These are phyloP conservation scores for Cantharellus cinnabarinus DNA, from an alignment of 768 basidiomycete genomes.

Conservation along the genomic window DNA sequence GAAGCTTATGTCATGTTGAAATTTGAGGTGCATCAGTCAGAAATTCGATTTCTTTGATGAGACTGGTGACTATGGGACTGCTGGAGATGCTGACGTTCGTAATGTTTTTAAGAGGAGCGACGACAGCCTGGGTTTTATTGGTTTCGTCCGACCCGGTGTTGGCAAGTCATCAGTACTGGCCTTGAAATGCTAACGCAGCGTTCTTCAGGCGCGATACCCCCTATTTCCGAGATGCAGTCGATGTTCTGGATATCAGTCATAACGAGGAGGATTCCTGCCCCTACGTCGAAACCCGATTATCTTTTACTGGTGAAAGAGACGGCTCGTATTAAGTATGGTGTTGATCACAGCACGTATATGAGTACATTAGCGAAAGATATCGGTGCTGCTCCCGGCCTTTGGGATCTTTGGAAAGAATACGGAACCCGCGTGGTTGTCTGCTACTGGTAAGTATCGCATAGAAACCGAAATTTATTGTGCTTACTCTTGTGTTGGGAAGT, in stretches of 20 bases:
- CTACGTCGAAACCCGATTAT: slow-evolving; percentile 29
- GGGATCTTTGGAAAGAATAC: slow-evolving; percentile 27
- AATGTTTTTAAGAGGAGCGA: slow-evolving; percentile 26
- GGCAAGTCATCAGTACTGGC: slow-evolving; percentile 17
- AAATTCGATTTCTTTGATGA: slow-evolving; percentile 24
- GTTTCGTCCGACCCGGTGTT: slow-evolving; percentile 37
- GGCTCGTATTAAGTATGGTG: slow-evolving; percentile 38
- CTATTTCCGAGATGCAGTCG: slow-evolving; percentile 38
- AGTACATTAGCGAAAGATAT: slow-evolving; percentile 37
- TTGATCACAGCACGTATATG: slow-evolving; percentile 35
- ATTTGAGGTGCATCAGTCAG: slow-evolving; percentile 11
- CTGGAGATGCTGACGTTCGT: slow-evolving; percentile 24
- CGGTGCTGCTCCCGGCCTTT: slow-evolving; percentile 30
- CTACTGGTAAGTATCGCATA: slow-evolving; percentile 26
- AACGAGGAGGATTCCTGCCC: slow-evolving; percentile 18
- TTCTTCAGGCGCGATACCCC: slow-evolving; percentile 30
- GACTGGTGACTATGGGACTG: slow-evolving; percentile 21
- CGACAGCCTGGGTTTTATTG: slow-evolving; percentile 31
- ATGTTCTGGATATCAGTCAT: slow-evolving; percentile 37
- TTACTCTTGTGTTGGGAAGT: slow-evolving; percentile 12
- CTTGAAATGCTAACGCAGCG: not conserved
- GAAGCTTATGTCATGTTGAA: not conserved
- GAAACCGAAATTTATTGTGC: not conserved
- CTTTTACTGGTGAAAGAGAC: slow-evolving; percentile 31
- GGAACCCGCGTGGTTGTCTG: slow-evolving; percentile 30